These are phyloP conservation scores for Rhizoctonia solani DNA, from an alignment of 1,284 basidiomycete genomes.

Conservation along the genomic window DNA sequence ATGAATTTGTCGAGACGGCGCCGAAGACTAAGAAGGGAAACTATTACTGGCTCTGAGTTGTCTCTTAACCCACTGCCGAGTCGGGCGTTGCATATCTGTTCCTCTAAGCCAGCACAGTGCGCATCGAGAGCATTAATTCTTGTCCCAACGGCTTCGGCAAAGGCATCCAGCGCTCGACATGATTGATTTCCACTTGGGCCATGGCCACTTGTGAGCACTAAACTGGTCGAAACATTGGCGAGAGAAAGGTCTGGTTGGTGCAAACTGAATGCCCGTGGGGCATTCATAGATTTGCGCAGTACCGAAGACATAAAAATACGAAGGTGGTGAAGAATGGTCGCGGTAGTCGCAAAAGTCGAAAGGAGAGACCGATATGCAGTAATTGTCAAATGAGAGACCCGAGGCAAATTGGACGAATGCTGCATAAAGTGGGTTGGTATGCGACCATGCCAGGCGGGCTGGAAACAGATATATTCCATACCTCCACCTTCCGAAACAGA, in stretches of 20 bases:
- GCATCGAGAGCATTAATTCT: conserved; percentile 61
- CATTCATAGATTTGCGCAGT: conserved; percentile 45
- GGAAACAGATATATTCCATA: not conserved
- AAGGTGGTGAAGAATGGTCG: conserved; percentile 63
- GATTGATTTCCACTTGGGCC: conserved; percentile 32
- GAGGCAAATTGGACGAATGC: conserved; percentile 59
- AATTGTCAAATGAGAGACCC: conserved; percentile 65
- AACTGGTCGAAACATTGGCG: conserved; percentile 16
- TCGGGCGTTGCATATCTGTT: conserved; percentile 60
- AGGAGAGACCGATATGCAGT: conserved; percentile 66
- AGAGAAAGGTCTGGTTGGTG: conserved; percentile 38
- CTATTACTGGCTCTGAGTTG: conserved; percentile 47
- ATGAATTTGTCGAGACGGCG: conserved; percentile 62
- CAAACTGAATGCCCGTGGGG: conserved; percentile 25
- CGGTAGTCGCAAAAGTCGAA: conserved; percentile 55
- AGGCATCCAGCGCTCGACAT: conserved; percentile 76
- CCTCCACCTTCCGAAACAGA: conserved; percentile 18
- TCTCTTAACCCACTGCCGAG: conserved; percentile 49
- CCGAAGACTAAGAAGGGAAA: conserved; percentile 70
- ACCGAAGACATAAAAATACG: conserved; percentile 60
- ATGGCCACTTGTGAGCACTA: conserved; percentile 26
- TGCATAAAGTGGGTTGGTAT: conserved; percentile 41
- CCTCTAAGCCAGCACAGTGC: conserved; percentile 75
- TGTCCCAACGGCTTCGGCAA: conserved; percentile 70
- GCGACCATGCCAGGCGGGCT: not conserved